Evolutionary conservation across 2,329 filamentous ascomycete species (phyloP), one percentile per base, ranked within the genome.

Genomic region (Metarhizium brunneum): DNA sequence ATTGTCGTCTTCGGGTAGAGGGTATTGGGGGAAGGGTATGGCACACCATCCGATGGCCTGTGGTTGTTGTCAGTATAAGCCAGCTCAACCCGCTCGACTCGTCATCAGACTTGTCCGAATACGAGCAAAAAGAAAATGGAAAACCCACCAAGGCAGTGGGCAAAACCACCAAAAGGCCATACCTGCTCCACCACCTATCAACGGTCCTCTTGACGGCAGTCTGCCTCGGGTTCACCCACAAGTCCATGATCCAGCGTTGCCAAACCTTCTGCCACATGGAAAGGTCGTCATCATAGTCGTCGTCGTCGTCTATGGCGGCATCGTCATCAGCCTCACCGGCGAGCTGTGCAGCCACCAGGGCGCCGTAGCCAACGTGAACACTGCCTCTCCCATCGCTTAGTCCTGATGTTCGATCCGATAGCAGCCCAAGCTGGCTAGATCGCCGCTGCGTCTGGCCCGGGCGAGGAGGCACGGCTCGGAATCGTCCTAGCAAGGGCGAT

Each of bases 31-130:
- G 58, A 87, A 83, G 0, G 84, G 84, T 50, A 87, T 63, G 3
- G 84, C 79, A 63, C 83, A 86, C 84, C 84, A 87, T 13, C 74
- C 74, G 52, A 86, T 77, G 36, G 82, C 80, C 81, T 84, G 58
- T 18, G 59, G 4, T 25, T 4, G 18, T 30, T 18, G 7, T 54
- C 36, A 52, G 52, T 20, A 16, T 49, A 16, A 45, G 32, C 18
- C 40, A 25, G 18, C 11, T 14, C 18, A 20, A 8, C 10, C 6
- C 16, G 16, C 10, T 3, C 18, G 32, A 7, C 42, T 20, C n/a
- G 14, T 3, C 2, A 5, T 16, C 38, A 45, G 42, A 20, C 42
- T 45, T 16, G 25, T 11, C 10, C 38, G 32, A 20, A 20, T 45
- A 30, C 8, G 29, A 48, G 14, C 20, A 35, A n/a, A 40, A 40